Base-by-base conservation (phyloP, 2,329 filamentous ascomycete species). In the Claviceps pusilla region DNA sequence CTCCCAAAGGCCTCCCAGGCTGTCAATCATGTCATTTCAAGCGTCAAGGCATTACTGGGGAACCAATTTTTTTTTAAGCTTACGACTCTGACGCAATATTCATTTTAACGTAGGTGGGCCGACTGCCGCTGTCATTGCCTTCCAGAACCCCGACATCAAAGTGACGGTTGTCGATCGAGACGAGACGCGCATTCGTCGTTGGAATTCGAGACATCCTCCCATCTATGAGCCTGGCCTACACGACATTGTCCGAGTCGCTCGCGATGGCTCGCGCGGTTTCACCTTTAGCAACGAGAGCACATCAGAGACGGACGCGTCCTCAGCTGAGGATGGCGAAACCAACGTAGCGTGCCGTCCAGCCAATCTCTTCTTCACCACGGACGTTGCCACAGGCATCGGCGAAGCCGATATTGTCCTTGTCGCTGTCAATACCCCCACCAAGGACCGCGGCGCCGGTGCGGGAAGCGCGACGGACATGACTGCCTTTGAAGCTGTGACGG, bases 391-490 rank as follows among this genome's bases (percentile, higher is more conserved):
- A 57, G 74, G 73, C 56, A 84, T 90, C 56, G 66, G 73, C 29
- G 78, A 82, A 58, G 86, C 87, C 12, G 85, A 90, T 63, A 69
- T 90, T 48, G 78, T 91, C 55, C 78, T 91, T 56, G 78, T 90
- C 54, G 80, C 84, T 14, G 87, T 91, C 60, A 88, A 89, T 66
- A 90, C 87, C 0, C 86, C 86, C 2, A 89, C 86, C 47, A 90
- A 89, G 70, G 77, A 73, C 41, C 78, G 76, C 50, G 86, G 86
- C 54, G 70, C 80, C 28, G 87, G 86, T 50, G 81, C 82, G 5
- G 86, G 85, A 11, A 77, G 76, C 59, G 86, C 86, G 0, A 84
- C 84, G 16, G 84, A 90, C 61, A 79, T 90, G 71, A 80, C 79
- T 1, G 80, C 81, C 11, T 78, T 90, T 31, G 86, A 90, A 65